Percentiles rank a stretch among this genome's conserved stretches.
Conservation (phyloP, 1,139 yeast genomes). For the Geotrichum fermentans region DNA sequence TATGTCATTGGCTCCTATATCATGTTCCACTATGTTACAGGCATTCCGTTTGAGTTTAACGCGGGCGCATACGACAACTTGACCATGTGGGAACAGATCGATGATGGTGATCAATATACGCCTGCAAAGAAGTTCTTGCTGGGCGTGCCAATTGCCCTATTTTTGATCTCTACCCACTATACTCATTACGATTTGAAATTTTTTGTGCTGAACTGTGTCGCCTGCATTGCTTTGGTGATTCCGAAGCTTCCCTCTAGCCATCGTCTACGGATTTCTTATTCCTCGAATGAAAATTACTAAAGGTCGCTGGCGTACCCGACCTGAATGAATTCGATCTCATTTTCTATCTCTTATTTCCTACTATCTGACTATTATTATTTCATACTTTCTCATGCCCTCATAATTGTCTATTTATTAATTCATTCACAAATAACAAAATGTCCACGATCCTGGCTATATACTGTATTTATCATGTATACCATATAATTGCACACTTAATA, state of each 20-base stretch:
- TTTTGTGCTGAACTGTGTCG: conserved; percentile 71
- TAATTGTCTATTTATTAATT: no score
- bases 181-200: conserved; percentile 75
- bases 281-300: not conserved
- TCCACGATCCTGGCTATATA: no score
- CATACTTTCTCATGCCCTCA: not conserved
- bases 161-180: conserved; percentile 84
- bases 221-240: conserved; percentile 76
- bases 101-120: conserved; percentile 94
- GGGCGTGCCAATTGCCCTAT: conserved; percentile 84
- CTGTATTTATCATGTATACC: no score
- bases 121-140: conserved; percentile 91
- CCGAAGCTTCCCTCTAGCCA: conserved; percentile 73
- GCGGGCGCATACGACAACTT: conserved; percentile 93
- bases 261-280: conserved; percentile 35
- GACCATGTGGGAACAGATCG: conserved; percentile 99
- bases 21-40: conserved; percentile 95
- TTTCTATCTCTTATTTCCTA: no score
- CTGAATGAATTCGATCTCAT: no score
- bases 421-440: no score
- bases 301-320: no score
- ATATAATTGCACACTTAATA: no score
- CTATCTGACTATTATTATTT: not conserved
- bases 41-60: conserved; percentile 94
- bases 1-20: conserved; percentile 89